Base-by-base conservation (phyloP, 108 stramenopile genomes). In the Conticribra weissflogii region DNA sequence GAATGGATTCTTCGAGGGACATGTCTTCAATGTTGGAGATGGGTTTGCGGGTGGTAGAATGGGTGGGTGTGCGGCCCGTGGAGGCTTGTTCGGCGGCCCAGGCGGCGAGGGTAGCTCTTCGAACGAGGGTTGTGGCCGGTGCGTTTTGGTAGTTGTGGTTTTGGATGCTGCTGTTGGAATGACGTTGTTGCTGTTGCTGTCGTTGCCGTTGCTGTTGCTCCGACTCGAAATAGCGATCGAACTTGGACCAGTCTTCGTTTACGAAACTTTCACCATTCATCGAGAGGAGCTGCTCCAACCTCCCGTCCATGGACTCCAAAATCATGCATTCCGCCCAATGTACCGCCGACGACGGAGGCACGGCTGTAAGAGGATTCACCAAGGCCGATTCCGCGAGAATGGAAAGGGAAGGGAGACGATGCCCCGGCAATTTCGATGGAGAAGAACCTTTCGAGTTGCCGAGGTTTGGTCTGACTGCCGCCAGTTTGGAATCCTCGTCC, bases 321-420 rank as follows among this genome's bases (percentile, higher is more conserved):
- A 92, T 78, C 88, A 95, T 90, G 33, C 78, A 70, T 74, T 92
- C 91, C 1, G 89, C 91, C 93, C 93, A 94, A 15, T 68, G 29
- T 27, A 72, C 82, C 19, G 79, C 89, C 5, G 55, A 17, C 0
- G 55, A 46, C 5, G 86, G 69, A 1, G 87, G 86, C 36, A 90
- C 86, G 33, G 88, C 88, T 15, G 94, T 89, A 18, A 95, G 62
- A 2, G 81, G 73, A 47, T 86, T 70, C 24, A 86, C 90, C 57
- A 95, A 84, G 15, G 81, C 86, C 8, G 85, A 68, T 48, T 88
- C 74, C 22, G 88, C 86, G 55, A 95, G 66, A 36, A 82, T 63
- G 12, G 86, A 81, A 18, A 95, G 74, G 49, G 89, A 91, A 19
- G 94, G 94, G 14, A 91, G 64, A 54, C 62, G 76, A 33, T 78